These are phyloP conservation scores for Rhododendron simsii DNA, from an alignment of 148 eudicot genomes.

Conservation along the genomic window DNA sequence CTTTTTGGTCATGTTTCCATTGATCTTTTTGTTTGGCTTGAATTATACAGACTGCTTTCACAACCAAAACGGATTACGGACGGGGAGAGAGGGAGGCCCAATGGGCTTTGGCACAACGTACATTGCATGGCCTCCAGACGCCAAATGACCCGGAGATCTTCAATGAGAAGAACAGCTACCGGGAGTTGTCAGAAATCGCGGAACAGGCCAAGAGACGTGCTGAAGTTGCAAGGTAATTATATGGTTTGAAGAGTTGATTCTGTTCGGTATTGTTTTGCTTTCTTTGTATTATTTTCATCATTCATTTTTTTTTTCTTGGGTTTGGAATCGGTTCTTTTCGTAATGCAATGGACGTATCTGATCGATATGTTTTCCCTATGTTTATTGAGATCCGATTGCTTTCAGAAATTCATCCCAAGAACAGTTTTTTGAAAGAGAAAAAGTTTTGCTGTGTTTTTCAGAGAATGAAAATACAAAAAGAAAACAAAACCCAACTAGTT, in stretches of 20 bases:
- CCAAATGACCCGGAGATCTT: conserved; percentile 34
- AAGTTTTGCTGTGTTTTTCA: background rate
- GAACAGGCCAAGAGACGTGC: conserved; percentile 83
- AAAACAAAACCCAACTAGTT: background rate
- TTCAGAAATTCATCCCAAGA: background rate
- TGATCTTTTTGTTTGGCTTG: background rate
- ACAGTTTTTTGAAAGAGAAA: background rate
- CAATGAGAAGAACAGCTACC: conserved; percentile 49
- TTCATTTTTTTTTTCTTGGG: background rate
- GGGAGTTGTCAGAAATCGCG: conserved; percentile 65
- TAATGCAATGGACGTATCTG: background rate
- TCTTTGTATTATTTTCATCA: background rate
- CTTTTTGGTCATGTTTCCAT: background rate
- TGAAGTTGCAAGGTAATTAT: conserved; percentile 60
- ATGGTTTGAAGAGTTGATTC: background rate
- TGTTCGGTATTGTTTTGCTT: background rate
- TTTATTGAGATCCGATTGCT: background rate
- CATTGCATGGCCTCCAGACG: conserved; percentile 67
- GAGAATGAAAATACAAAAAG: background rate
- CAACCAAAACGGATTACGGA: conserved; percentile 69
- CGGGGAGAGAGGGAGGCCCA: conserved; percentile 77
- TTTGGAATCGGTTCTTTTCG: too few species aligned
- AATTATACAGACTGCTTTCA: conserved; percentile 58
- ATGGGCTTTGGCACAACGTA: conserved; percentile 74
- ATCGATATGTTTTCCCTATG: background rate